Evolutionary conservation across 208 protist genomes (phyloP), one percentile per base, ranked within the genome.

Genomic region (Trypanosomatidae sp.): DNA sequence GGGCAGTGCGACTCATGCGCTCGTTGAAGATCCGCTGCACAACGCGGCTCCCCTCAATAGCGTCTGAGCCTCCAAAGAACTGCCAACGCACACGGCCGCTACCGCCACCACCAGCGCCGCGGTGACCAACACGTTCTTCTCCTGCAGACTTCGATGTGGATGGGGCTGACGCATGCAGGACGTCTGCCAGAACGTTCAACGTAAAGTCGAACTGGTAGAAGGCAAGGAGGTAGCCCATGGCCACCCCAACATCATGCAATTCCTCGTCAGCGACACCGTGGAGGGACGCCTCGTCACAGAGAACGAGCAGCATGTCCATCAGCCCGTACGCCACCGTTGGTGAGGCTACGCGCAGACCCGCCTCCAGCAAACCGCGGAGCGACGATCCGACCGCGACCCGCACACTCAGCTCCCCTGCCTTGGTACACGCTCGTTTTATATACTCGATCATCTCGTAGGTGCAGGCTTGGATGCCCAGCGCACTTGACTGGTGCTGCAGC

Each of bases 11-110:
- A 2, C 77, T 84, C 79, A 87, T 85, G 68, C 62, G 72, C 30
- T 82, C 81, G 30, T 80, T 79, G 53, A 95, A 86, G 33, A 90
- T 70, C 30, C 67, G 77, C 43, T 71, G 69, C 47, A 84, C 77
- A 33, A 90, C 78, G 50, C 83, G 85, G n/a, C 73, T 78, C 8
- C 86, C 83, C 55, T 85, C 81, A 25, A 73, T 47, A 0, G 86
- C 74, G 66, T 65, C 76, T 12, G 82, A 19, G 49, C 81, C 85
- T 9, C 83, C 87, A 69, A 92, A 84, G 69, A 84, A 85, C 47
- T 69, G 59, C 89, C 87, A 84, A 30, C 74, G 69, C 62, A 73
- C 60, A n/a, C 65, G 65, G 58, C 33, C 55, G 19, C 69, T n/a
- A 49, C 55, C 43, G 52, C 55, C 30, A 3, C 59, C 73, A 41